phyloP scores from a whole-genome alignment of 768 basidiomycete genomes.

The Sporobolomyces pararoseus region DNA sequence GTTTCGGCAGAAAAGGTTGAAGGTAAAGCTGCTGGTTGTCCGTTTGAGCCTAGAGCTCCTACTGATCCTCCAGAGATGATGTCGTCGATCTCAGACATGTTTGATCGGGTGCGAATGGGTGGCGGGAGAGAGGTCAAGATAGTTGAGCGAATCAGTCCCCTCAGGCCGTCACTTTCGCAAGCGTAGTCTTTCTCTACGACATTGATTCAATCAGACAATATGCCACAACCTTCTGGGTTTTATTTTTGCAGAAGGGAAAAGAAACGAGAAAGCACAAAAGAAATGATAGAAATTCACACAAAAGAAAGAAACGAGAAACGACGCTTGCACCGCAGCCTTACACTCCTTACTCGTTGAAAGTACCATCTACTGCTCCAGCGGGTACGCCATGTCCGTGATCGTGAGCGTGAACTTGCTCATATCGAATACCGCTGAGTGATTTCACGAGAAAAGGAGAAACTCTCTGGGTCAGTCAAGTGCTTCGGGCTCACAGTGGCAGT shows the following conservation, averaged over 20 bases:
- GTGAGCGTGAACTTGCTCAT: slow-evolving; percentile 25
- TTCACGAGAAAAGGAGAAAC: no score
- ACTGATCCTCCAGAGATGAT: slow-evolving; percentile 25
- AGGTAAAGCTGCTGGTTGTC: slow-evolving; percentile 11
- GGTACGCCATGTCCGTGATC: slow-evolving; percentile 30
- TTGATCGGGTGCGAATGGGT: neutral
- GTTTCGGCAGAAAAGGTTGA: slow-evolving; percentile 26
- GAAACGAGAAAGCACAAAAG: no score
- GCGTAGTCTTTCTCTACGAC: no score
- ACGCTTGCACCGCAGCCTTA: neutral
- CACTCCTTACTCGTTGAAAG: neutral
- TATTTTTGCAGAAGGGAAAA: no score
- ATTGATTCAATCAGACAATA: no score
- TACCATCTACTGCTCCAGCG: slow-evolving; percentile 6
- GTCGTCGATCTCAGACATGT: slow-evolving; percentile 30
- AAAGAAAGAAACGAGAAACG: neutral
- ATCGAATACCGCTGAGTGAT: slow-evolving; percentile 33
- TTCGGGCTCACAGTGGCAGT: no score
- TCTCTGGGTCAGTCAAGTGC: no score
- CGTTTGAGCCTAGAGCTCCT: slow-evolving; percentile 1
- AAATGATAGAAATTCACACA: neutral
- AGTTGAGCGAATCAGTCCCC: no score
- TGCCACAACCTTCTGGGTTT: no score
- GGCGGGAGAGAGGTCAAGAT: neutral
- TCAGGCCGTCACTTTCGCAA: no score